phyloP scores from a whole-genome alignment of 2,329 filamentous ascomycete species.

The Aspergillus sp. region DNA sequence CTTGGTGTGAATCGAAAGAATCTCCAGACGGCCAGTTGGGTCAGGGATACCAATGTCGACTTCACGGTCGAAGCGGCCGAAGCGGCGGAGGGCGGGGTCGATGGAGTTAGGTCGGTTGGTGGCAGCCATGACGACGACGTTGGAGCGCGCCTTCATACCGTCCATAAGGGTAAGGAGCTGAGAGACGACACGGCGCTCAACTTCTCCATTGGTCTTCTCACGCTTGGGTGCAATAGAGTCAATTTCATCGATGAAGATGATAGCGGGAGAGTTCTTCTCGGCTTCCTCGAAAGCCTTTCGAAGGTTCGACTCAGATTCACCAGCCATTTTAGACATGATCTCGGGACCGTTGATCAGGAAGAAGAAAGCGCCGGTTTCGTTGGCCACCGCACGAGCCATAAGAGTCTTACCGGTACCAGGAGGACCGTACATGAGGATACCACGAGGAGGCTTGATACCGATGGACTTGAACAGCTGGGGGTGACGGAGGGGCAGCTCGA shows the following conservation, averaged over 20 bases:
- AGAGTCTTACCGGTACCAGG: constrained; percentile 99
- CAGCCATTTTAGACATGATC: constrained; percentile 99
- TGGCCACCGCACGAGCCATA: constrained; percentile 97
- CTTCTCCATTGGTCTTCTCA: constrained; percentile 99
- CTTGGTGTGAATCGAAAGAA: constrained; percentile 99
- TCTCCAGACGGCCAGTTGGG: constrained; percentile 96
- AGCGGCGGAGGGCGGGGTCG: constrained; percentile 93
- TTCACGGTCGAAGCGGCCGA: constrained; percentile 98
- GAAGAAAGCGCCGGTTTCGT: constrained; percentile 98
- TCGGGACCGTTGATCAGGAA: constrained; percentile 99
- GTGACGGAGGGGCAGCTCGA: constrained; percentile 93
- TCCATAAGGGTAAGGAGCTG: constrained; percentile 98
- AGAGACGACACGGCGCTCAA: constrained; percentile 96
- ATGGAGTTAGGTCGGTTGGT: constrained; percentile 99
- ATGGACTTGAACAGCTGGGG: constrained; percentile 99
- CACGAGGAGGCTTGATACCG: constrained; percentile 97
- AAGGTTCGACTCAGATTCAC: constrained; percentile 97
- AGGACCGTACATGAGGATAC: constrained; percentile 94
- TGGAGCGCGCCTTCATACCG: constrained; percentile 98
- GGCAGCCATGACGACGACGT: constrained; percentile 98
- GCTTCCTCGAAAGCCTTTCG: constrained; percentile 99
- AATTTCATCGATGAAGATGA: constrained; percentile 99
- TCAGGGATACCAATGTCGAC: constrained; percentile 98
- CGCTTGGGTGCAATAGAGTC: constrained; percentile 99
- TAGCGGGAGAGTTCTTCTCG: constrained; percentile 98